A percentile compares a stretch with the other conserved stretches of the same genome.
These are phyloP conservation scores for Drechmeria coniospora DNA, from an alignment of 2,329 filamentous ascomycete species.

Conservation along the genomic window DNA sequence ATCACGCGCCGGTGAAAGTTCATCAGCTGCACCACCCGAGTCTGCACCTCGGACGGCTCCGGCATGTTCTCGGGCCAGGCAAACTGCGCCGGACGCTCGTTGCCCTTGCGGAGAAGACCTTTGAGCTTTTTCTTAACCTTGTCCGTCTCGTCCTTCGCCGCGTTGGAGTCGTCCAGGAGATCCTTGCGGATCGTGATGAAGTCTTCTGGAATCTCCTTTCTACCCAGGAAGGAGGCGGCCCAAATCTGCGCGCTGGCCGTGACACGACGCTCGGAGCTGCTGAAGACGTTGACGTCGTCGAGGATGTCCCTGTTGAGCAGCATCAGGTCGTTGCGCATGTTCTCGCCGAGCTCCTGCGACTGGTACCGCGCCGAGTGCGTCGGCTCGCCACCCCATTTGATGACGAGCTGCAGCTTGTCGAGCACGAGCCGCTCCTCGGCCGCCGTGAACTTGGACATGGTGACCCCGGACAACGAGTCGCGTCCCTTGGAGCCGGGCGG, in stretches of 20 bases:
- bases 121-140: slow-evolving; percentile 99
- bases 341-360: slow-evolving; percentile 83
- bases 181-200: slow-evolving; percentile 89
- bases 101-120: slow-evolving; percentile 77
- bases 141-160: slow-evolving; percentile 97
- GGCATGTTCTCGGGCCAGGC: slow-evolving; percentile 95
- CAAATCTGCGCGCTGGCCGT: slow-evolving; percentile 96
- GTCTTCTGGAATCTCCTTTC: slow-evolving; percentile 71
- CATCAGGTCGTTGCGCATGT: slow-evolving; percentile 88
- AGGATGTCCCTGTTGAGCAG: slow-evolving; percentile 85
- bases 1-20: slow-evolving; percentile 93
- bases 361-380: slow-evolving; percentile 96
- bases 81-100: slow-evolving; percentile 84
- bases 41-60: slow-evolving; percentile 85
- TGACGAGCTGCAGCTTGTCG: slow-evolving; percentile 92
- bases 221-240: slow-evolving; percentile 73
- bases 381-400: slow-evolving; percentile 97
- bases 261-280: slow-evolving; percentile 86
- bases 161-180: slow-evolving; percentile 90
- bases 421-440: slow-evolving; percentile 84
- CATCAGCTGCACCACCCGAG: slow-evolving; percentile 87
- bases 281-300: slow-evolving; percentile 87
- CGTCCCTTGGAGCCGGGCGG: slow-evolving; percentile 41
- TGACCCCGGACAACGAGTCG: slow-evolving; percentile 78
- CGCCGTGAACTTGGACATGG: slow-evolving; percentile 85